Conservation (phyloP, 2,329 filamentous ascomycete genomes). For the Colletotrichum lini region DNA sequence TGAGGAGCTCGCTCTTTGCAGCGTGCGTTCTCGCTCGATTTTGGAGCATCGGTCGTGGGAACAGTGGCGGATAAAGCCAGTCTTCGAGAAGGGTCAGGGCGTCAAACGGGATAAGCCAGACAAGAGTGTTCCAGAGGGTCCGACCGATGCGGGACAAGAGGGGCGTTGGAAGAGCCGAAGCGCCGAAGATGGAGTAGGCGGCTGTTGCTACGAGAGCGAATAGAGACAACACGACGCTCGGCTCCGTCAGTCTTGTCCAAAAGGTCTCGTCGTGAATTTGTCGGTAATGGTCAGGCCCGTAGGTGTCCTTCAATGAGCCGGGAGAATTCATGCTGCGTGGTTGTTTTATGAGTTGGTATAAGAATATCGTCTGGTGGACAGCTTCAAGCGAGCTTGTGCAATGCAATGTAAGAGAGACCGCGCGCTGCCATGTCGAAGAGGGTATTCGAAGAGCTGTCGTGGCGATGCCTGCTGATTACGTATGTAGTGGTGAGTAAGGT, state of each 20-base stretch:
- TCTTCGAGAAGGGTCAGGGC: slow-evolving; percentile 71
- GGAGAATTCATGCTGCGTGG: slow-evolving; percentile 41
- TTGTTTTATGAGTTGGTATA: neutral
- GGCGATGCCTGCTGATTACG: slow-evolving; percentile 34
- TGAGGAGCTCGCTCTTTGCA: slow-evolving; percentile 76
- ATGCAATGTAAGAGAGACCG: slow-evolving; percentile 18
- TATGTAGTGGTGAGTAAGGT: slow-evolving; percentile 34
- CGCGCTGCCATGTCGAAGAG: slow-evolving; percentile 36
- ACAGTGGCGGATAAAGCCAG: slow-evolving; percentile 65
- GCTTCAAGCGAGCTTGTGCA: slow-evolving; percentile 39
- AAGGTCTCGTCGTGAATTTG: slow-evolving; percentile 36
- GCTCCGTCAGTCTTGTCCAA: slow-evolving; percentile 53
- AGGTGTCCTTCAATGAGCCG: slow-evolving; percentile 28
- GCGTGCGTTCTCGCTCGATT: slow-evolving; percentile 60
- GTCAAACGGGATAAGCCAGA: slow-evolving; percentile 69
- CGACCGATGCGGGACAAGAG: slow-evolving; percentile 51
- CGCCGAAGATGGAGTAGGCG: slow-evolving; percentile 53
- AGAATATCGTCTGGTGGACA: slow-evolving; percentile 2
- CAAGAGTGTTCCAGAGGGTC: slow-evolving; percentile 73
- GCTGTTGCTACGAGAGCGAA: slow-evolving; percentile 52
- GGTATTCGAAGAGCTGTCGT: slow-evolving; percentile 16
- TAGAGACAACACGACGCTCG: slow-evolving; percentile 53
- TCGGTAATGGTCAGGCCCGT: slow-evolving; percentile 41
- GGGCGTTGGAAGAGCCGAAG: slow-evolving; percentile 50
- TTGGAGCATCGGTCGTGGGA: slow-evolving; percentile 56